phyloP scores from a whole-genome alignment of 1,284 basidiomycete genomes.

The Heterobasidion parviporum region DNA sequence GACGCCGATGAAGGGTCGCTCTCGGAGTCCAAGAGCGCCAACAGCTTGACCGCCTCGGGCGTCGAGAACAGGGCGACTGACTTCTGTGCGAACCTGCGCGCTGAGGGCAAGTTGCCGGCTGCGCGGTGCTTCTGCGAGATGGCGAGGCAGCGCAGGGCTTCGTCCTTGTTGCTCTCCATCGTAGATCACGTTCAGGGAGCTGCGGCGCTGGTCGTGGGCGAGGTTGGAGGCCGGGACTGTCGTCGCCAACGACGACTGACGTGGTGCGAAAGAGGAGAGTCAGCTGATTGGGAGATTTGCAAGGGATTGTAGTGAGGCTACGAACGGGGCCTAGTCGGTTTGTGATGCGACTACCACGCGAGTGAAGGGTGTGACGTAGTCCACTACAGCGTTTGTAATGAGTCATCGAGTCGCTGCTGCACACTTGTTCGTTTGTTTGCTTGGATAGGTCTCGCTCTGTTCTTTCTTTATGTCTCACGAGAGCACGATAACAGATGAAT shows the following conservation, averaged over 20 bases:
- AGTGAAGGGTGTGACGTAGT: not conserved
- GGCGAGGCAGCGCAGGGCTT: conserved; percentile 71
- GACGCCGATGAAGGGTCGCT: conserved; percentile 24
- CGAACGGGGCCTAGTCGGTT: not conserved
- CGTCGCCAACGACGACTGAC: not conserved
- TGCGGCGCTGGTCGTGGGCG: not conserved
- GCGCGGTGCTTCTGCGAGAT: conserved; percentile 73
- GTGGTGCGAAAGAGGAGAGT: conserved; percentile 1
- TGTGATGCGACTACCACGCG: not conserved
- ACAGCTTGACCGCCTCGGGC: conserved; percentile 64
- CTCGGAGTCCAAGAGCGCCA: conserved; percentile 55
- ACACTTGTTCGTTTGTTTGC: not conserved
- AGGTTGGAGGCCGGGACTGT: conserved; percentile 4
- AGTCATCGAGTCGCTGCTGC: not conserved
- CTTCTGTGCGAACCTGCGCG: conserved; percentile 89
- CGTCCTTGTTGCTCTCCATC: conserved; percentile 90
- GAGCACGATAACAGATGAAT: not conserved
- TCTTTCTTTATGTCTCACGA: not conserved
- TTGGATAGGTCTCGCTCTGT: not conserved
- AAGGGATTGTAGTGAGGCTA: not conserved
- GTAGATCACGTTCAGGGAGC: not conserved
- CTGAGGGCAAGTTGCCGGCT: conserved; percentile 65
- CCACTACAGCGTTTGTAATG: not conserved
- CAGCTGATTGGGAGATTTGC: not conserved
- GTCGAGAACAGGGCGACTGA: conserved; percentile 81